Conservation (phyloP, 2,329 filamentous ascomycete species). For the Penicillium polonicum region DNA sequence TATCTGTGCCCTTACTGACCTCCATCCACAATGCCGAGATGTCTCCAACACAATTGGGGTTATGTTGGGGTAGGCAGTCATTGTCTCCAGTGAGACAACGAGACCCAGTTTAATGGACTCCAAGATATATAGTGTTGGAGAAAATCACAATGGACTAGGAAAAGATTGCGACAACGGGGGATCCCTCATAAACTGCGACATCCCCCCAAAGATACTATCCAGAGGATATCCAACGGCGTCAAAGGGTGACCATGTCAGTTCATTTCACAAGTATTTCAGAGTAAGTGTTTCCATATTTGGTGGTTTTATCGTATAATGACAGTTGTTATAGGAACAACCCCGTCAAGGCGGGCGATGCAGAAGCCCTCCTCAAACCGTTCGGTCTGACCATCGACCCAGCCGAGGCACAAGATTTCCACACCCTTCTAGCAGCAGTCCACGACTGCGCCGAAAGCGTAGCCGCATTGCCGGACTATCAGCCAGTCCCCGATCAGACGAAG, state of each 20-base stretch:
- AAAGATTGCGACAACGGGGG: neutral
- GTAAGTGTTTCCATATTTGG: conserved; percentile 12
- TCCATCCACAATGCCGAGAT: neutral
- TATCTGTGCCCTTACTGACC: neutral
- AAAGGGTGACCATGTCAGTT: conserved; percentile 25
- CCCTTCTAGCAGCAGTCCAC: conserved; percentile 52
- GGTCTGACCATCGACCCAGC: conserved; percentile 39
- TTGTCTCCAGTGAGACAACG: neutral
- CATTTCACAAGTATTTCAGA: conserved; percentile 31
- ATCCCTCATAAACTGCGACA: conserved; percentile 9
- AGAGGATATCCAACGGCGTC: neutral
- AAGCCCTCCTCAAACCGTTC: conserved; percentile 37
- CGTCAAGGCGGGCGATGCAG: conserved; percentile 42
- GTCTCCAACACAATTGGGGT: conserved; percentile 6
- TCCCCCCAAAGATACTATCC: neutral
- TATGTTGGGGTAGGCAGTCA: neutral
- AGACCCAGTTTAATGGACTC: conserved; percentile 1
- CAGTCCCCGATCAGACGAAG: conserved; percentile 40
- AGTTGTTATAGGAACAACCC: conserved; percentile 35
- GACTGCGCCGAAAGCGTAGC: conserved; percentile 51
- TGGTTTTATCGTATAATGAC: neutral
- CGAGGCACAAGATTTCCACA: conserved; percentile 48
- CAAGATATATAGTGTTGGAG: conserved; percentile 2
- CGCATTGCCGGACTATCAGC: conserved; percentile 50
- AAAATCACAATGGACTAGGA: conserved; percentile 1